Evolutionary conservation across 1,284 basidiomycete species (phyloP).

Genomic region (Austroboletus novae-zelandiae): DNA sequence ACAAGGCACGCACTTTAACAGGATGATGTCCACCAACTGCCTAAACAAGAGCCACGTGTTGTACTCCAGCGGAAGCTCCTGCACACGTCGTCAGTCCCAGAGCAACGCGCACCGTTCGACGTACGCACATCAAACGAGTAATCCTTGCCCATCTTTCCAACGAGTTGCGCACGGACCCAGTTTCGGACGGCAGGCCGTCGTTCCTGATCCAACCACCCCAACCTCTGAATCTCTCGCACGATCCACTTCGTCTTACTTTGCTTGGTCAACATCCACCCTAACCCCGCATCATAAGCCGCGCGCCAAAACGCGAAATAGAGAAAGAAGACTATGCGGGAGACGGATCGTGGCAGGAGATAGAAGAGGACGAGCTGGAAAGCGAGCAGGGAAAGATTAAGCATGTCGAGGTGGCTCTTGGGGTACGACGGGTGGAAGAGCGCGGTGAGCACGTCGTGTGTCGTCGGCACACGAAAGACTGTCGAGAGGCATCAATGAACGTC

Average conservation of each 20-base stretch:
- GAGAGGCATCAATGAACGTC: not conserved
- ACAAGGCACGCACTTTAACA: constrained; percentile 77
- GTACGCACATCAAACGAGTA: constrained; percentile 85
- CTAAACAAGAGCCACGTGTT: constrained; percentile 92
- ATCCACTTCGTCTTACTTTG: constrained; percentile 96
- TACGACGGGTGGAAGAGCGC: constrained; percentile 86
- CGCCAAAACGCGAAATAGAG: constrained; percentile 94
- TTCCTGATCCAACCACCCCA: constrained; percentile 85
- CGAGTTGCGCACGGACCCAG: constrained; percentile 88
- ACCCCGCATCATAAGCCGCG: constrained; percentile 86
- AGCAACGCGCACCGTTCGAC: not conserved
- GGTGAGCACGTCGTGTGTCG: constrained; percentile 93
- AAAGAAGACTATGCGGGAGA: constrained; percentile 70
- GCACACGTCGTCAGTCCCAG: not conserved
- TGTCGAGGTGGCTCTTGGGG: constrained; percentile 89
- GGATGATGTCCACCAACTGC: constrained; percentile 91
- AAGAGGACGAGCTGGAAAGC: constrained; percentile 81
- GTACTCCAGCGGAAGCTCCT: constrained; percentile 82
- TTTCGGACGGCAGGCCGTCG: constrained; percentile 61
- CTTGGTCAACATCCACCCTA: constrained; percentile 91
- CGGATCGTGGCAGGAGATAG: constrained; percentile 54
- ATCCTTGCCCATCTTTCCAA: constrained; percentile 91
- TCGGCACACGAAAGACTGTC: constrained; percentile 91
- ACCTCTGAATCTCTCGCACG: constrained; percentile 72
- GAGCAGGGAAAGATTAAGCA: constrained; percentile 81